Evolutionary conservation across 75 land plant genomes (phyloP), one percentile per base, ranked within the genome.

Genomic region (Pinus taeda): DNA sequence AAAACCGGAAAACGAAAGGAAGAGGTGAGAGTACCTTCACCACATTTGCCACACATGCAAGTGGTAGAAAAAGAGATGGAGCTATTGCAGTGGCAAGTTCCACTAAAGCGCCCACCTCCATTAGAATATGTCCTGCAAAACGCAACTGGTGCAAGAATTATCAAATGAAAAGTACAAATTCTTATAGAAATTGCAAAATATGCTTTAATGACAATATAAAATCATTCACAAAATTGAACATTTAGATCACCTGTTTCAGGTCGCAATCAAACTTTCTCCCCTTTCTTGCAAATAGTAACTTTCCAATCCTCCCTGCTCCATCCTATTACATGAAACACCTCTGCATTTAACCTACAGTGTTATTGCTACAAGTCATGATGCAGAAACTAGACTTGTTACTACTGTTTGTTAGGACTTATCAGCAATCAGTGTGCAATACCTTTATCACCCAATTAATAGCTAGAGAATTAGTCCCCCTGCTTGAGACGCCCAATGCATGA

Each of bases 401-500:
- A 15, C 71, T 42, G 36, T 67, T 20, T 67, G 55, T 69, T 42
- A 69, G 9, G 53, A 20, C 49, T 18, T 39, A n/a, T 42, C 18
- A 69, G 71, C 3, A 37, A 39, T 42, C 71, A 37, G 49, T 36
- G 11, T 39, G 71, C 49, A 56, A 20, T 64, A 85, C 82, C 88
- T 86, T 86, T 57, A 86, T 83, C 24, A 80, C 86, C 88, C 86
- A 86, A 73, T 86, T 86, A 18, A 84, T 79, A 59, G 88, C 86
- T 29, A 86, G 60, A 15, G 88, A 82, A 57, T 79, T 74, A 57
- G 83, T 49, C 37, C 79, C 76, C 22, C 71, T 61, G n/a, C 79
- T 57, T 57, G 85, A 82, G 64, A 86, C 83, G 14, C 86, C 88
- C 59, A 86, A 73, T 42, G 88, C 82, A 74, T 80, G 86, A 66